Conservation (phyloP, 495 filamentous ascomycete genomes). For the Lophiotrema nucula region DNA sequence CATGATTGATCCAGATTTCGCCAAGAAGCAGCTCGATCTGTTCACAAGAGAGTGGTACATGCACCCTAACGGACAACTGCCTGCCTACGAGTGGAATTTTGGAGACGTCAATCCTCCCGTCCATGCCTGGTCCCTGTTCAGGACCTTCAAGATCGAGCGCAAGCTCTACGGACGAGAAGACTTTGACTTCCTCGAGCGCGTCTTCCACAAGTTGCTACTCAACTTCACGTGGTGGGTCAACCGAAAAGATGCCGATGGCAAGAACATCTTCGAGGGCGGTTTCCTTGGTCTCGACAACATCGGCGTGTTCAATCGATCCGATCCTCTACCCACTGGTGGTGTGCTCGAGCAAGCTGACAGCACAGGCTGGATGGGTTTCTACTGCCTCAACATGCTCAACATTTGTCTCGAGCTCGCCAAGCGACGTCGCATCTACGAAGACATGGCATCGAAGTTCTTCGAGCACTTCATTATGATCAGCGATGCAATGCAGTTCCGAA, state of each 20-base stretch:
- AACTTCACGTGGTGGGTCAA: slow-evolving; percentile 99
- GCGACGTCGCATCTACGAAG: slow-evolving; percentile 93
- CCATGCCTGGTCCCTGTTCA: slow-evolving; percentile 92
- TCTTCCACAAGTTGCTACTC: slow-evolving; percentile 91
- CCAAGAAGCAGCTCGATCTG: slow-evolving; percentile 94
- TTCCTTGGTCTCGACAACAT: slow-evolving; percentile 98
- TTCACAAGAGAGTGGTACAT: slow-evolving; percentile 98
- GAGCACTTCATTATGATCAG: slow-evolving; percentile 97
- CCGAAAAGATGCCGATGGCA: slow-evolving; percentile 87
- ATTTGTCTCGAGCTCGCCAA: slow-evolving; percentile 93
- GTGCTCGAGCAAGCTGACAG: slow-evolving; percentile 94
- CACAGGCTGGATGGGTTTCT: slow-evolving; percentile 98
- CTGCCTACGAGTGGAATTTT: slow-evolving; percentile 97
- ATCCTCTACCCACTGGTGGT: slow-evolving; percentile 90
- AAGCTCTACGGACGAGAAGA: slow-evolving; percentile 95
- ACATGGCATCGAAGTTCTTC: slow-evolving; percentile 98
- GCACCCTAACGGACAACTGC: slow-evolving; percentile 94
- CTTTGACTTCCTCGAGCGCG: slow-evolving; percentile 89
- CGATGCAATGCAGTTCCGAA: slow-evolving; percentile 92
- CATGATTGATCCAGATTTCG: slow-evolving; percentile 96
- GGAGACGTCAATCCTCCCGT: slow-evolving; percentile 95
- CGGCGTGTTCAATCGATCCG: slow-evolving; percentile 95
- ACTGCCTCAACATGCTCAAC: slow-evolving; percentile 92
- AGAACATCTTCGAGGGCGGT: slow-evolving; percentile 95
- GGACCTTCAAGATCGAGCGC: slow-evolving; percentile 95